These are phyloP conservation scores for Chiua sp. DNA, from an alignment of 1,284 basidiomycete genomes.

Conservation along the genomic window DNA sequence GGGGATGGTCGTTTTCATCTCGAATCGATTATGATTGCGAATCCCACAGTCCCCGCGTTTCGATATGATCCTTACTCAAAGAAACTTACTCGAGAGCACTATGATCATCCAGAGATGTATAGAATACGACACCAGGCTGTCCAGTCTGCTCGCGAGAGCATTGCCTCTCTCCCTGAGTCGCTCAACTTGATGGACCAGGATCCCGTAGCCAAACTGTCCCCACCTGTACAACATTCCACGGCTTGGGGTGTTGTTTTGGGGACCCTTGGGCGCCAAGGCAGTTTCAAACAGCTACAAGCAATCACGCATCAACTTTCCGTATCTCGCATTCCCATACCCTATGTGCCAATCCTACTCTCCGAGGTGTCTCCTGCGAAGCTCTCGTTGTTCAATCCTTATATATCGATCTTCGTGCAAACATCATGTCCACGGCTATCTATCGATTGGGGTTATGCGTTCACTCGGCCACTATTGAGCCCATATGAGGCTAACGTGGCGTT, in stretches of 20 bases:
- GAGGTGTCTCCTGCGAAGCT: conserved; percentile 97
- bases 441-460: conserved; percentile 98
- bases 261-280: conserved; percentile 95
- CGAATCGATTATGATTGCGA: conserved; percentile 99
- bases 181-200: conserved; percentile 4
- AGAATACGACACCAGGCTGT: conserved; percentile 80
- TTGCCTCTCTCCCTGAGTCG: conserved; percentile 41
- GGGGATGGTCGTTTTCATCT: conserved; percentile 99
- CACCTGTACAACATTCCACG: conserved; percentile 5
- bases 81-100: conserved; percentile 92
- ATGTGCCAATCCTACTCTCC: conserved; percentile 91
- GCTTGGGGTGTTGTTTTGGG: conserved; percentile 98
- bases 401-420: conserved; percentile 93
- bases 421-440: conserved; percentile 96
- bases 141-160: conserved; percentile 68
- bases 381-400: conserved; percentile 78
- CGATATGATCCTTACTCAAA: conserved; percentile 99
- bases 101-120: conserved; percentile 92
- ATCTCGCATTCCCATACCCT: conserved; percentile 65
- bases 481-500: conserved; percentile 94
- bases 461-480: conserved; percentile 87
- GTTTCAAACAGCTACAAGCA: conserved; percentile 88
- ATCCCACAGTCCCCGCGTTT: conserved; percentile 95
- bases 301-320: conserved; percentile 71
- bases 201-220: not conserved